Conservation (phyloP, 352 stramenopile genomes). For the Globisporangium paroecandrum region DNA sequence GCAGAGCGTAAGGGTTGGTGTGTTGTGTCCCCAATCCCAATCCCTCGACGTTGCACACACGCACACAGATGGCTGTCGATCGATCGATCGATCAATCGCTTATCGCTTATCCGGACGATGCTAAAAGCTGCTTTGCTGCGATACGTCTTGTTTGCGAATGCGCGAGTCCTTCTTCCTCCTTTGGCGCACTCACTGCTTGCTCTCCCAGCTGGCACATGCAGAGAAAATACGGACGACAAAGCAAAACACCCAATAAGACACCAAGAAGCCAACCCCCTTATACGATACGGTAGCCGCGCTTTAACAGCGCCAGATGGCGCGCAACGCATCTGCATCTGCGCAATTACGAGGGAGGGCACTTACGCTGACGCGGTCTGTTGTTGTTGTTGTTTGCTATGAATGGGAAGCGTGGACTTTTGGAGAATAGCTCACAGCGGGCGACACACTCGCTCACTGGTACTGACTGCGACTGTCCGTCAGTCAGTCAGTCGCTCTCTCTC, state of each 20-base stretch:
- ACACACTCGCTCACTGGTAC: not conserved
- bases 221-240: not conserved
- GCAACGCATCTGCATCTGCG: not conserved
- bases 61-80: not conserved
- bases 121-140: not conserved
- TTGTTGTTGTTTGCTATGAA: not conserved
- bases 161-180: not conserved
- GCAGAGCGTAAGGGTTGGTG: not conserved
- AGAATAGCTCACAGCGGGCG: not conserved
- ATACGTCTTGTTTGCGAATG: not conserved
- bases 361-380: not conserved
- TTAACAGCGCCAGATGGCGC: not conserved
- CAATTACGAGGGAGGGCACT: not conserved
- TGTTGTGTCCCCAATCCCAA: not conserved
- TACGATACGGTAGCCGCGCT: not conserved
- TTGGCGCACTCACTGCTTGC: not conserved
- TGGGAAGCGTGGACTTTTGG: not conserved
- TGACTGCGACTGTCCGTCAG: not conserved
- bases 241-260: not conserved
- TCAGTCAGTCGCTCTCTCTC: not conserved
- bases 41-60: not conserved
- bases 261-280: not conserved
- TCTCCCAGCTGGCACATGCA: not conserved
- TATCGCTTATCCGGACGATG: not conserved
- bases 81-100: no score